phyloP scores from a whole-genome alignment of 2,329 filamentous ascomycete species.

The Rugonectria rugulosa region DNA sequence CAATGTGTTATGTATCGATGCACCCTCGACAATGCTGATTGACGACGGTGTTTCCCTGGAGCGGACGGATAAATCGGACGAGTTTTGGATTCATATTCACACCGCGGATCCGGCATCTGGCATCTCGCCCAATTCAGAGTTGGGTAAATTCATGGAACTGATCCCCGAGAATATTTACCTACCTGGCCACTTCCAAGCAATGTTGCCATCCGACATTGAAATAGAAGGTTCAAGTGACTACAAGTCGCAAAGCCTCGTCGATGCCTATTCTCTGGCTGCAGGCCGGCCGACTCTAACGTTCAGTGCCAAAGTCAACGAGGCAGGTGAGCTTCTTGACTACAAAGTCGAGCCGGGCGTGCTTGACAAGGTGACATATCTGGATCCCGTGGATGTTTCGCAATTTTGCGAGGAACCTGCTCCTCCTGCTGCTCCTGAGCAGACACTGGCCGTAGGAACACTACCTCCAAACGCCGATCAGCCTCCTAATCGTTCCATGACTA shows the following conservation, averaged over 20 bases:
- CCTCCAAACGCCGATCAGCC: conserved; percentile 20
- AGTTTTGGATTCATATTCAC: conserved; percentile 81
- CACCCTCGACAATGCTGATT: conserved; percentile 70
- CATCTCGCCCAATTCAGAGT: conserved; percentile 64
- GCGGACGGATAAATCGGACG: conserved; percentile 55
- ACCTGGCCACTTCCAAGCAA: conserved; percentile 63
- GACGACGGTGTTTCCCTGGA: conserved; percentile 83
- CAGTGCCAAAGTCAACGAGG: conserved; percentile 62
- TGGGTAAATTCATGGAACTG: conserved; percentile 68
- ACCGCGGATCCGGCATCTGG: conserved; percentile 80
- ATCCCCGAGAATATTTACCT: conserved; percentile 68
- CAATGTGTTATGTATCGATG: conserved; percentile 77
- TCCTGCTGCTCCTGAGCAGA: conserved; percentile 30
- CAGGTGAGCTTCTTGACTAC: conserved; percentile 61
- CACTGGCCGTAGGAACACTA: conserved; percentile 40
- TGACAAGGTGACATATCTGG: conserved; percentile 64
- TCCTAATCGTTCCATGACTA: conserved; percentile 53
- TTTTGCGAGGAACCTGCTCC: conserved; percentile 49
- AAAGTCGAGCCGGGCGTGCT: conserved; percentile 62
- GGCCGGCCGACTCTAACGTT: conserved; percentile 66
- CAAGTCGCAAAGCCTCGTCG: conserved; percentile 50
- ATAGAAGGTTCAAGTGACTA: conserved; percentile 40
- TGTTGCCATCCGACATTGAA: conserved; percentile 57
- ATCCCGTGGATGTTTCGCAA: conserved; percentile 57
- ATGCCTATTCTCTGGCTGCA: conserved; percentile 62